Percentiles rank a stretch among this genome's conserved stretches.
These are phyloP conservation scores for Collybia sordida DNA, from an alignment of 768 basidiomycete genomes.

Conservation along the genomic window DNA sequence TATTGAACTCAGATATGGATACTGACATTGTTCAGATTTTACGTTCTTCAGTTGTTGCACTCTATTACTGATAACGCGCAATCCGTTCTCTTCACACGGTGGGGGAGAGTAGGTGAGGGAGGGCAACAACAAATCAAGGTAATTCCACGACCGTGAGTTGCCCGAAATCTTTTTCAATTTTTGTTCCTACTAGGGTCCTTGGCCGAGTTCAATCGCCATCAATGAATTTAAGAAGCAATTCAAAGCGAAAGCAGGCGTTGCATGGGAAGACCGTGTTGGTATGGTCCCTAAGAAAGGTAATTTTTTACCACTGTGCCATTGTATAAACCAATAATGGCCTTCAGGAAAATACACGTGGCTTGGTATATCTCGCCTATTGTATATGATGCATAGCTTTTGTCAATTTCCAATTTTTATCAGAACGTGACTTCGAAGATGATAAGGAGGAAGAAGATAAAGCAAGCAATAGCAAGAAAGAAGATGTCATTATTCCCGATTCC, in stretches of 20 bases:
- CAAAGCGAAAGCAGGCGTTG: slow-evolving; percentile 47
- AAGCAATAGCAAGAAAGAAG: slow-evolving; percentile 28
- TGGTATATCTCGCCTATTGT: slow-evolving; percentile 32
- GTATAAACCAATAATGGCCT: neutral
- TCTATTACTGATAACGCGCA: slow-evolving; percentile 35
- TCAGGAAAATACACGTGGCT: slow-evolving; percentile 62
- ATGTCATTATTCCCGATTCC: slow-evolving; percentile 44
- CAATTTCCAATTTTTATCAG: slow-evolving; percentile 21
- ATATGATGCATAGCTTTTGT: neutral
- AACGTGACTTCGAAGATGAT: slow-evolving; percentile 54
- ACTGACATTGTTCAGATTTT: slow-evolving; percentile 39
- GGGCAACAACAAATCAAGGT: slow-evolving; percentile 53
- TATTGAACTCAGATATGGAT: neutral
- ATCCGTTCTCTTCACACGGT: slow-evolving; percentile 49
- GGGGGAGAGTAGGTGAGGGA: slow-evolving; percentile 63
- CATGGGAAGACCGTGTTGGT: slow-evolving; percentile 50
- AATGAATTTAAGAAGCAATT: slow-evolving; percentile 63
- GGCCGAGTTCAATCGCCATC: slow-evolving; percentile 34
- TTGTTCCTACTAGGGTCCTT: slow-evolving; percentile 43
- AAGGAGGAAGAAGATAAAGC: slow-evolving; percentile 33
- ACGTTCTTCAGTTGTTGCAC: slow-evolving; percentile 58
- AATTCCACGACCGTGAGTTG: neutral
- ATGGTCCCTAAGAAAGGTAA: slow-evolving; percentile 53
- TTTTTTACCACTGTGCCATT: neutral
- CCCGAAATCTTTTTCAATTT: neutral